Percentiles rank a stretch among this genome's conserved stretches.
These are phyloP conservation scores for Durotheca rogersii DNA, from an alignment of 495 filamentous ascomycete species.

Conservation along the genomic window DNA sequence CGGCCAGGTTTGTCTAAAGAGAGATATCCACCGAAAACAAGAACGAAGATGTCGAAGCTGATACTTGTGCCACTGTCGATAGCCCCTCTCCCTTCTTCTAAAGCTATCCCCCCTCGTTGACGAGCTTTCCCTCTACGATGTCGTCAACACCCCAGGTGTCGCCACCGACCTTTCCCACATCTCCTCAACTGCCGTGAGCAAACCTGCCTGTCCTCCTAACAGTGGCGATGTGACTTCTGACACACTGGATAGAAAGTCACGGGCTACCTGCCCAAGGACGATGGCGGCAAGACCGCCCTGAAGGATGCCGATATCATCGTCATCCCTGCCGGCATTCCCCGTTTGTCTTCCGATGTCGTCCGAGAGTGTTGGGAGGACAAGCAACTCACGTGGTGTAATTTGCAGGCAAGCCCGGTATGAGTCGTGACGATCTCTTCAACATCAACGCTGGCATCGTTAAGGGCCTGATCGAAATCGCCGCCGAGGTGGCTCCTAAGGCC, in stretches of 20 bases:
- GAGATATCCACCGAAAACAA: no score
- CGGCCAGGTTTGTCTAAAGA: conserved; percentile 85
- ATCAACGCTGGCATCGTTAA: conserved; percentile 95
- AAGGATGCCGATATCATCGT: conserved; percentile 92
- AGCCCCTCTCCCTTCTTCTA: conserved; percentile 94
- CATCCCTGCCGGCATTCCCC: conserved; percentile 96
- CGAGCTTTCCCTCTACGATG: conserved; percentile 96
- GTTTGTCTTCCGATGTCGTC: conserved; percentile 53
- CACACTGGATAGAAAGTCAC: conserved; percentile 70
- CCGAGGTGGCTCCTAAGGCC: conserved; percentile 84
- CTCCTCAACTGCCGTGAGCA: conserved; percentile 81
- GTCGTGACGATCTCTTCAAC: conserved; percentile 98
- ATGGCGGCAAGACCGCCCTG: conserved; percentile 83
- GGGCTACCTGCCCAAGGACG: conserved; percentile 85
- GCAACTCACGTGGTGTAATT: conserved; percentile 10
- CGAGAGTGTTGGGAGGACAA: conserved; percentile 4
- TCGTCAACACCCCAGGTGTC: conserved; percentile 96
- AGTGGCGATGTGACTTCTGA: conserved; percentile 23
- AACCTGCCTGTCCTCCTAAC: conserved; percentile 1
- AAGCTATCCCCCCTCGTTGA: conserved; percentile 84
- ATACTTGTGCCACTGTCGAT: conserved; percentile 33
- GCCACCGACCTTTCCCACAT: conserved; percentile 96
- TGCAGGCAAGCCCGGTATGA: conserved; percentile 97
- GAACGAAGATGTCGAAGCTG: conserved; percentile 25
- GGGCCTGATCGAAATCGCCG: conserved; percentile 78